These are phyloP conservation scores for Penicillium maclennaniae DNA, from an alignment of 495 filamentous ascomycete species.

Conservation along the genomic window DNA sequence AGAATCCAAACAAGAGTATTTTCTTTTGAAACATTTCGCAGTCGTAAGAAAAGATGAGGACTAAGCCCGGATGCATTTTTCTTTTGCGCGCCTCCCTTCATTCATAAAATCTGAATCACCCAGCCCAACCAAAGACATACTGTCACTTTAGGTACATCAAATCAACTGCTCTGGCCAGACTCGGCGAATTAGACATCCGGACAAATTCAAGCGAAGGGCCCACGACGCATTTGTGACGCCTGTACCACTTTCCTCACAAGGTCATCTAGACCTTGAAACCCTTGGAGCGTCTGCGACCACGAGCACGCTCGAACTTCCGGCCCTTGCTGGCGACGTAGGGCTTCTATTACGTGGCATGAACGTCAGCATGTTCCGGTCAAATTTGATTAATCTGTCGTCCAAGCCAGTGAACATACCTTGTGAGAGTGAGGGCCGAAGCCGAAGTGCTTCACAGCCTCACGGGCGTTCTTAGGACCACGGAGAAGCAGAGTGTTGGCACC, in stretches of 20 bases:
- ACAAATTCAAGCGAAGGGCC: constrained; percentile 9
- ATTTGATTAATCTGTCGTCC: background rate
- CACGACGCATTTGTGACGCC: constrained; percentile 9
- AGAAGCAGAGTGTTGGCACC: constrained; percentile 92
- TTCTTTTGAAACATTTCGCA: constrained; percentile 26
- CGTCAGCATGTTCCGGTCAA: background rate
- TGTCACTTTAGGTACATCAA: constrained; percentile 29
- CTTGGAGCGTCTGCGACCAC: constrained; percentile 91
- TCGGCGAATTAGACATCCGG: constrained; percentile 16
- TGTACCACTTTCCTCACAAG: constrained; percentile 13
- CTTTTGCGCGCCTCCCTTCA: constrained; percentile 25
- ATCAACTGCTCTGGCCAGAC: constrained; percentile 20
- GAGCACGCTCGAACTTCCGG: constrained; percentile 96
- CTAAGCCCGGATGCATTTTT: constrained; percentile 33
- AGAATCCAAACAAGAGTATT: constrained; percentile 15
- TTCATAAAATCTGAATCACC: constrained; percentile 22
- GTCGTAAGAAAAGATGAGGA: constrained; percentile 29
- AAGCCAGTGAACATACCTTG: constrained; percentile 62
- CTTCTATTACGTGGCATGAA: constrained; percentile 53
- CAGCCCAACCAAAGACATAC: constrained; percentile 22
- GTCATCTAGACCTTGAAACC: constrained; percentile 94
- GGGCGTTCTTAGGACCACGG: constrained; percentile 92
- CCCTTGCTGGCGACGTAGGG: constrained; percentile 97
- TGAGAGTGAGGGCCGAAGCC: constrained; percentile 94
- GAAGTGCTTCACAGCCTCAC: constrained; percentile 98